These are phyloP conservation scores for Ustilago curta DNA, from an alignment of 1,284 basidiomycete species.

Conservation along the genomic window DNA sequence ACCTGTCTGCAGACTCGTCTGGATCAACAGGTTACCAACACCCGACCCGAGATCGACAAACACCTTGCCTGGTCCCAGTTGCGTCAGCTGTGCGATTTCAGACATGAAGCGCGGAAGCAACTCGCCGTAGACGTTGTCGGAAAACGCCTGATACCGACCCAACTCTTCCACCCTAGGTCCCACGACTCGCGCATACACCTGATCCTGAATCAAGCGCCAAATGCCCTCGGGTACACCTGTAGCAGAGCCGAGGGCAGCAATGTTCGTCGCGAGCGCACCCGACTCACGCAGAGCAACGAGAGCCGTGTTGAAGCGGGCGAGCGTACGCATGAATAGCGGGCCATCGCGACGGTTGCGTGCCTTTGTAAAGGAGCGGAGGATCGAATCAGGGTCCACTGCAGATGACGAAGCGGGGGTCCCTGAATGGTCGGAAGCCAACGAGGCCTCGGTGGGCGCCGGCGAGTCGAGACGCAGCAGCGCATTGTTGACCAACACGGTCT, in stretches of 20 bases:
- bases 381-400: slow-evolving; percentile 67
- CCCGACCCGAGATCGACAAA: slow-evolving; percentile 74
- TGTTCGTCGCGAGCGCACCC: slow-evolving; percentile 67
- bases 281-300: slow-evolving; percentile 69
- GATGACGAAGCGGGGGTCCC: slow-evolving; percentile 9
- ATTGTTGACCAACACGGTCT: slow-evolving; percentile 26
- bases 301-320: slow-evolving; percentile 72
- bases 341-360: slow-evolving; percentile 72
- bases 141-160: slow-evolving; percentile 71
- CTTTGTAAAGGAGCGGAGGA: slow-evolving; percentile 72
- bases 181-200: slow-evolving; percentile 73
- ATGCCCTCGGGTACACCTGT: slow-evolving; percentile 67
- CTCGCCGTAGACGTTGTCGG: slow-evolving; percentile 70
- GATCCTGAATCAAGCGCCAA: slow-evolving; percentile 73
- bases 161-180: slow-evolving; percentile 72
- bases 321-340: slow-evolving; percentile 71
- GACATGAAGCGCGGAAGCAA: slow-evolving; percentile 70
- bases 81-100: slow-evolving; percentile 68
- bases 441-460: slow-evolving; percentile 24
- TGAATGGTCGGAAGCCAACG: slow-evolving; percentile 30
- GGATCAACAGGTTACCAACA: slow-evolving; percentile 74
- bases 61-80: slow-evolving; percentile 66
- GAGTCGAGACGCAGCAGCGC: slow-evolving; percentile 25
- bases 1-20: slow-evolving; percentile 73
- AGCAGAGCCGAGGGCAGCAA: slow-evolving; percentile 57